A percentile compares a stretch with the other conserved stretches of the same genome.
Evolutionary conservation across 352 stramenopile genomes (phyloP).

Genomic region (Phytopythium aichiense): DNA sequence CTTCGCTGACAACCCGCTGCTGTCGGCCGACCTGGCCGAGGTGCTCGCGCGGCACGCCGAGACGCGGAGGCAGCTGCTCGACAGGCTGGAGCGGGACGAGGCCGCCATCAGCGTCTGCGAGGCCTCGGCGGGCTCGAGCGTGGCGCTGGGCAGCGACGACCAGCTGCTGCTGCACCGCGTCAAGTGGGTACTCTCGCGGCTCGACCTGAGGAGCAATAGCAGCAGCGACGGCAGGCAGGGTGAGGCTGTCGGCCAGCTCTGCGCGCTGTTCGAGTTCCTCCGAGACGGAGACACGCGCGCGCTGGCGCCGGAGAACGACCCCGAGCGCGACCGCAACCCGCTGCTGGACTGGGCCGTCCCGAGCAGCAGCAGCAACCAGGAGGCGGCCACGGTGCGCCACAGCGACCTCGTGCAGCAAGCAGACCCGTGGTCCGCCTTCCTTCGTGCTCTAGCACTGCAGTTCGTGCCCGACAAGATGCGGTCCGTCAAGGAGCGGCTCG

Average conservation of each 20-base stretch:
- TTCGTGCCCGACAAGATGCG: conserved; percentile 66
- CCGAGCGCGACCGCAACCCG: conserved; percentile 18
- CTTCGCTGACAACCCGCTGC: conserved; percentile 58
- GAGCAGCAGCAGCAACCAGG: background rate
- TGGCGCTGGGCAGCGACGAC: conserved; percentile 25
- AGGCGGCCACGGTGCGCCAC: conserved; percentile 18
- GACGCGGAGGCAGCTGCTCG: conserved; percentile 44
- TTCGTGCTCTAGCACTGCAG: conserved; percentile 58
- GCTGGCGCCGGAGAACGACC: conserved; percentile 52
- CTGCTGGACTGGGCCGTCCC: conserved; percentile 6
- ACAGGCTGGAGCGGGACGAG: conserved; percentile 49
- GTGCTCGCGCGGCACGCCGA: conserved; percentile 44
- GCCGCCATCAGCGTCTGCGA: conserved; percentile 54
- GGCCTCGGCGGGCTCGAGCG: conserved; percentile 13
- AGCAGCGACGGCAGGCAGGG: conserved; percentile 11
- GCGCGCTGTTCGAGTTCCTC: conserved; percentile 74
- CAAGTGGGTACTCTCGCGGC: conserved; percentile 72
- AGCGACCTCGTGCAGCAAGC: conserved; percentile 34
- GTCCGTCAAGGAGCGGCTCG: conserved; percentile 55
- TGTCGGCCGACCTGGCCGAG: conserved; percentile 60
- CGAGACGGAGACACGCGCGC: conserved; percentile 38
- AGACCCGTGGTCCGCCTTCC: conserved; percentile 51
- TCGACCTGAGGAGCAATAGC: conserved; percentile 36
- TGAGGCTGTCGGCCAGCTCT: conserved; percentile 54
- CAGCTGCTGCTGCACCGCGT: conserved; percentile 66